These are phyloP conservation scores for Scalesia atractyloides DNA, from an alignment of 129 eudicot species.

Conservation along the genomic window DNA sequence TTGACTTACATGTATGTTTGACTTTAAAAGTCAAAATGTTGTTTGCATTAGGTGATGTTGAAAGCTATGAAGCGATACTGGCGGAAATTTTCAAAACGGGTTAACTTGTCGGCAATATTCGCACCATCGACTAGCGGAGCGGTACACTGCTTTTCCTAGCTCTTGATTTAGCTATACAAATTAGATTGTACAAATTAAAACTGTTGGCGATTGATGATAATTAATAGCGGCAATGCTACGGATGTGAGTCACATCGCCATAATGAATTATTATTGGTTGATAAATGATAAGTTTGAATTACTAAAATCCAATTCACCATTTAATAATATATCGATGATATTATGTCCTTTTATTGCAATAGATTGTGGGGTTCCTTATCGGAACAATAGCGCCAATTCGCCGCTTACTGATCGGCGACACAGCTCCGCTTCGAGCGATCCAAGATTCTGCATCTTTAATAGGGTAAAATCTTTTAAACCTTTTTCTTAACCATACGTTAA, in stretches of 20 bases:
- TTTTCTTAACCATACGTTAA: not conserved
- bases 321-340: too few relatives aligned
- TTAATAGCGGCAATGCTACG: too few relatives aligned
- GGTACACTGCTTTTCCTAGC: constrained; percentile 35
- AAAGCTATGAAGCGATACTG: constrained; percentile 25
- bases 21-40: constrained; percentile 3
- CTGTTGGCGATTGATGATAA: too few relatives aligned
- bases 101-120: constrained; percentile 52
- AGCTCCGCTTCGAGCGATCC: constrained; percentile 61
- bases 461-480: constrained; percentile 43
- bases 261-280: too few relatives aligned
- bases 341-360: constrained; percentile 6
- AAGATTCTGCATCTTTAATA: constrained; percentile 47
- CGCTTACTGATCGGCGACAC: constrained; percentile 45
- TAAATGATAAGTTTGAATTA: too few relatives aligned
- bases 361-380: constrained; percentile 59
- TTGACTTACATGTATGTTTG: not conserved
- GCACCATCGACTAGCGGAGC: constrained; percentile 81
- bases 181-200: too few relatives aligned
- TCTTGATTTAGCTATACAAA: not conserved
- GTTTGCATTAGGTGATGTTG: constrained; percentile 13
- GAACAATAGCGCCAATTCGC: constrained; percentile 45
- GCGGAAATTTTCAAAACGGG: constrained; percentile 23
- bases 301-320: too few relatives aligned
- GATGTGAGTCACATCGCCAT: too few relatives aligned